A percentile compares a stretch with the other conserved stretches of the same genome.
These are phyloP conservation scores for Phytophthora foliorum DNA, from an alignment of 352 stramenopile genomes.

Conservation along the genomic window DNA sequence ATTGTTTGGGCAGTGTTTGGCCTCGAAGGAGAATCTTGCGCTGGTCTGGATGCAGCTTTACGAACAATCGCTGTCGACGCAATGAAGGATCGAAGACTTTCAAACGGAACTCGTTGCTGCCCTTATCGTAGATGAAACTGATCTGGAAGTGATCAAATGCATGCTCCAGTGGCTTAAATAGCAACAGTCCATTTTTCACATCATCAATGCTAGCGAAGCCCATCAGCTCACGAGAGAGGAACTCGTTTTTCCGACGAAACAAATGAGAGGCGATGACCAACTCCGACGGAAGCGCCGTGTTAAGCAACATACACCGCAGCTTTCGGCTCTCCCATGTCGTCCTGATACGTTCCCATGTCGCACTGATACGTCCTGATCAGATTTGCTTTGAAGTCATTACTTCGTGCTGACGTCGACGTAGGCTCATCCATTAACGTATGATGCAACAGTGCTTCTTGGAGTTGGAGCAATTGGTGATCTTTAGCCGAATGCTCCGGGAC, in stretches of 20 bases:
- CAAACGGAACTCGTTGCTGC: conserved; percentile 13
- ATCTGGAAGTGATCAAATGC: conserved; percentile 21
- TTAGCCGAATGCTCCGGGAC: neutral
- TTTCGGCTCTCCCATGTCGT: conserved; percentile 2
- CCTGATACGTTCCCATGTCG: conserved; percentile 13
- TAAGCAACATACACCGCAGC: conserved; percentile 32
- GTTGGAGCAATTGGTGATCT: conserved; percentile 4
- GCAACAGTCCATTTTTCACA: conserved; percentile 31
- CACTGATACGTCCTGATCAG: conserved; percentile 20
- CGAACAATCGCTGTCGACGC: conserved; percentile 18
- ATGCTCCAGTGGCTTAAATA: conserved; percentile 25
- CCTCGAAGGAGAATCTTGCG: conserved; percentile 15
- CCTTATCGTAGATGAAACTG: conserved; percentile 31
- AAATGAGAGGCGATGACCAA: conserved; percentile 30
- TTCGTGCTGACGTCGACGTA: conserved; percentile 12
- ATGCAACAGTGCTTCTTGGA: conserved; percentile 18
- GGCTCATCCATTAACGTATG: conserved; percentile 11
- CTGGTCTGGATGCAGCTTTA: conserved; percentile 6
- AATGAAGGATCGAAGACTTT: conserved; percentile 26
- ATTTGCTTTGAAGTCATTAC: conserved; percentile 8
- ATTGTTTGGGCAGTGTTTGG: conserved; percentile 8
- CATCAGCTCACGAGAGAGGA: conserved; percentile 10
- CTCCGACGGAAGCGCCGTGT: conserved; percentile 17
- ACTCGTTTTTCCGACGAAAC: conserved; percentile 24
- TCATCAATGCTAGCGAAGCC: conserved; percentile 25